Evolutionary conservation across 176 grass and related monocot species (phyloP).

Genomic region (Olyra latifolia): DNA sequence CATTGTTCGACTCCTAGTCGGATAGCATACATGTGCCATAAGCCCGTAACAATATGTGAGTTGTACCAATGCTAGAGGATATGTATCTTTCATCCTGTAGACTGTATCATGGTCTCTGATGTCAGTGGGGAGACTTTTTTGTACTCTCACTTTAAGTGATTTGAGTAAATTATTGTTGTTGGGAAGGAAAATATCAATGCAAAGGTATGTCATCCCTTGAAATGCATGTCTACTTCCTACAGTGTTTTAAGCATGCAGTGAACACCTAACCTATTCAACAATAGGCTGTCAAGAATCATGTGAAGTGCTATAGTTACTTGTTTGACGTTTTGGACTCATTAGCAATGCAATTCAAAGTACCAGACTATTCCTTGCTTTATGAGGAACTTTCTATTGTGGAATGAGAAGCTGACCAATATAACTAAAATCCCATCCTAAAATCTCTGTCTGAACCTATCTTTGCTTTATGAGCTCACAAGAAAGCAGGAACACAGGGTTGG

Average conservation of each 20-base stretch:
- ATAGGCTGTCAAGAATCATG: conserved; percentile 29
- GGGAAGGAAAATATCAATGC: not conserved
- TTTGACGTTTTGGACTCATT: conserved; percentile 42
- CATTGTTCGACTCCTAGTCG: not conserved
- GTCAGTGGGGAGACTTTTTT: not conserved
- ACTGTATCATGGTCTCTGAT: not conserved
- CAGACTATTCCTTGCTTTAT: conserved; percentile 12
- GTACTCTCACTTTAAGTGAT: not conserved
- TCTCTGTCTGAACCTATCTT: not conserved
- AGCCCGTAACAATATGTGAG: not conserved
- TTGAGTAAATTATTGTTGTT: not conserved
- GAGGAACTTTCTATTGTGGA: not conserved
- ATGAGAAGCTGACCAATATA: not conserved
- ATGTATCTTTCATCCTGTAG: not conserved
- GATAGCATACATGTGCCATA: not conserved
- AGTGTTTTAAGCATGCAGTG: conserved; percentile 13
- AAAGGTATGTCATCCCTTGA: conserved; percentile 1
- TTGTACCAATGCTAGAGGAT: not conserved
- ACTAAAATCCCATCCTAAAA: no score
- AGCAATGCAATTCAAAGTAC: conserved; percentile 11
- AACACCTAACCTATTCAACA: conserved; percentile 33
- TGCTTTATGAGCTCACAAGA: no score
- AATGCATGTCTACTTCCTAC: conserved; percentile 45
- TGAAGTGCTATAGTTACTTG: conserved; percentile 26
- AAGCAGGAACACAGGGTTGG: not conserved